These are phyloP conservation scores for Xylariaceae sp. DNA, from an alignment of 2,329 filamentous ascomycete species.

Conservation along the genomic window DNA sequence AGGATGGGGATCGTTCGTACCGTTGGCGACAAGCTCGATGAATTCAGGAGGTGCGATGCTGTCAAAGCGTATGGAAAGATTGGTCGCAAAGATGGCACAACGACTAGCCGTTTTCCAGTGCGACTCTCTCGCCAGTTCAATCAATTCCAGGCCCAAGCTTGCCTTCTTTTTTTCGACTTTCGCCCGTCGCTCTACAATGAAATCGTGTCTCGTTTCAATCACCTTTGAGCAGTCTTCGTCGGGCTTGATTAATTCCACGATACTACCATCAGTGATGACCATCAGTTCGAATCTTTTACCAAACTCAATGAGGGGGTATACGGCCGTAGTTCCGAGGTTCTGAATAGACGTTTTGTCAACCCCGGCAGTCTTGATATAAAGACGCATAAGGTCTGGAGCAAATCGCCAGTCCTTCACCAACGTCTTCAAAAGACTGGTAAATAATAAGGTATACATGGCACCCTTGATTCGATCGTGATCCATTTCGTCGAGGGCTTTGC, in stretches of 20 bases:
- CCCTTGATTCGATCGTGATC: slow-evolving; percentile 95
- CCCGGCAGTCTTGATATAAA: slow-evolving; percentile 87
- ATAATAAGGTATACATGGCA: slow-evolving; percentile 87
- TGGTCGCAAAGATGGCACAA: slow-evolving; percentile 88
- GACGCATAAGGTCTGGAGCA: slow-evolving; percentile 84
- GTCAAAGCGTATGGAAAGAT: slow-evolving; percentile 90
- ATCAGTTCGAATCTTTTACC: slow-evolving; percentile 86
- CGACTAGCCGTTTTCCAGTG: slow-evolving; percentile 97
- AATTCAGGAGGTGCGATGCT: slow-evolving; percentile 82
- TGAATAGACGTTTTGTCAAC: slow-evolving; percentile 96
- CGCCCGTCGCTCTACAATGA: slow-evolving; percentile 75
- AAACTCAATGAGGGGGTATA: slow-evolving; percentile 90
- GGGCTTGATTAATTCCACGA: slow-evolving; percentile 76
- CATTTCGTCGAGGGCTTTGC: slow-evolving; percentile 76
- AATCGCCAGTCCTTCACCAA: slow-evolving; percentile 93
- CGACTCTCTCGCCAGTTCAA: slow-evolving; percentile 75
- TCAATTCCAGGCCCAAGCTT: slow-evolving; percentile 79
- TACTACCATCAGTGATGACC: slow-evolving; percentile 77
- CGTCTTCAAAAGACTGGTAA: slow-evolving; percentile 87
- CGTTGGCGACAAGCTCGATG: slow-evolving; percentile 80
- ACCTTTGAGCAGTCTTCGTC: slow-evolving; percentile 65
- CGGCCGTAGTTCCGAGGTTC: slow-evolving; percentile 78
- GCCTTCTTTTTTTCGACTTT: slow-evolving; percentile 86
- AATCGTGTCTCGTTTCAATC: slow-evolving; percentile 72
- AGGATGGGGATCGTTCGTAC: slow-evolving; percentile 90